These are phyloP conservation scores for Mortierella polycephala DNA, from an alignment of 371 early-diverging fungal genomes.

Conservation along the genomic window DNA sequence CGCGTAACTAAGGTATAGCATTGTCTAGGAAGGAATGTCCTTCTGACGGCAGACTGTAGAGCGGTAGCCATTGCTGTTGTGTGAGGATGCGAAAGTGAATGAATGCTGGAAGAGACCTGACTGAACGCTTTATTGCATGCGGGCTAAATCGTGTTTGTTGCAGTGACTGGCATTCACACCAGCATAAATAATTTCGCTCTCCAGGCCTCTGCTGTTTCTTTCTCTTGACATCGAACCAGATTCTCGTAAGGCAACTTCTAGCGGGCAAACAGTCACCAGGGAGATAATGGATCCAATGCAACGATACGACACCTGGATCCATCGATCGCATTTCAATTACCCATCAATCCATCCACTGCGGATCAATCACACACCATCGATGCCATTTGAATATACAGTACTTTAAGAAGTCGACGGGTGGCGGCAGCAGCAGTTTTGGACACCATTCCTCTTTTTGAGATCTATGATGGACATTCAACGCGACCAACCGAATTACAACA, in stretches of 20 bases:
- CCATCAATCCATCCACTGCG: conserved; percentile 16
- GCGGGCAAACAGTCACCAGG: background rate
- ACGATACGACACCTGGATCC: background rate
- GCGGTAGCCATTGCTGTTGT: background rate
- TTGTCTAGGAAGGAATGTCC: background rate
- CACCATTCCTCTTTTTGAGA: too few species aligned
- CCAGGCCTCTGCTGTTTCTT: conserved; percentile 18
- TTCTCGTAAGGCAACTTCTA: conserved; percentile 38
- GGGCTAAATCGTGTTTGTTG: too few species aligned
- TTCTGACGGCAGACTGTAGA: background rate
- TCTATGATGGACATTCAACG: too few species aligned
- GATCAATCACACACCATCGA: background rate
- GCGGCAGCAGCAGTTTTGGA: too few species aligned
- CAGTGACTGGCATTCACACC: background rate
- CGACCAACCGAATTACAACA: too few species aligned
- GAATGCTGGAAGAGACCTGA: background rate
- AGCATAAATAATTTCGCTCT: conserved; percentile 9
- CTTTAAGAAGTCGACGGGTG: too few species aligned
- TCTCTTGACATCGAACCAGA: conserved; percentile 46
- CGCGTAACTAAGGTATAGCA: background rate
- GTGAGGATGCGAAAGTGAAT: background rate
- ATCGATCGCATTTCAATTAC: background rate
- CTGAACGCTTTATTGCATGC: background rate
- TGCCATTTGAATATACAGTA: background rate
- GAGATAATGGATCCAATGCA: background rate